A percentile compares a stretch with the other conserved stretches of the same genome.
Conservation (phyloP, 2,329 filamentous ascomycete species). For the Ilyonectria mors-panacis region DNA sequence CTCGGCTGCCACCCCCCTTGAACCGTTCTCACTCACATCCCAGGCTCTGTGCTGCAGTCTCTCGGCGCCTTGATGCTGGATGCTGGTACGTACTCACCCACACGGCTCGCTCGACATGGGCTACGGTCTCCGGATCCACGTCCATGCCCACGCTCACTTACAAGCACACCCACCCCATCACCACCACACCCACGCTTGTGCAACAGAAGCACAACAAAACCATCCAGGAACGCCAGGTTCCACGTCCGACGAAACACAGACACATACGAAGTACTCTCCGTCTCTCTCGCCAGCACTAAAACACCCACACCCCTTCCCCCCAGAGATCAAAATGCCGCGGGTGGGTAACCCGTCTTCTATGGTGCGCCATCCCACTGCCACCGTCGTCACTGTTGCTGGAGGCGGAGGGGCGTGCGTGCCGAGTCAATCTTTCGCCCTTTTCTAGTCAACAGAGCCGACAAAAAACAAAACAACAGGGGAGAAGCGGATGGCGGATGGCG, state of each 20-base stretch:
- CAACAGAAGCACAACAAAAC: constrained; percentile 16
- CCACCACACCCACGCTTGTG: constrained; percentile 1
- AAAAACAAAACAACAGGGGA: constrained; percentile 25
- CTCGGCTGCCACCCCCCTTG: constrained; percentile 15
- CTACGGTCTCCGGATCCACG: background rate
- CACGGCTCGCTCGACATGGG: constrained; percentile 16
- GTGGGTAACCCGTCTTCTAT: background rate
- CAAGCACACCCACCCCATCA: background rate
- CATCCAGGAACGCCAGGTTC: constrained; percentile 17
- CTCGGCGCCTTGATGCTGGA: background rate
- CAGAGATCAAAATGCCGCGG: background rate
- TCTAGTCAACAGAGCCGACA: constrained; percentile 14
- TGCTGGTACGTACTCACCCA: constrained; percentile 11
- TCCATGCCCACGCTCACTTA: constrained; percentile 1
- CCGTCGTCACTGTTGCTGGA: background rate
- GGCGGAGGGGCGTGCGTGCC: constrained; percentile 3
- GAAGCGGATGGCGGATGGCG: constrained; percentile 2
- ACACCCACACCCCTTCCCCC: background rate
- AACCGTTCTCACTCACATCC: constrained; percentile 16
- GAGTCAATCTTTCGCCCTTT: background rate
- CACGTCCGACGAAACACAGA: constrained; percentile 14
- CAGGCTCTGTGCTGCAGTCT: background rate
- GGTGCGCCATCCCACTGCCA: background rate
- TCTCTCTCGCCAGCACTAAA: background rate
- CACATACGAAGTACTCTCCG: background rate